phyloP scores from a whole-genome alignment of 192 early-diverging fungal genomes.

The Coemansia biformis region DNA sequence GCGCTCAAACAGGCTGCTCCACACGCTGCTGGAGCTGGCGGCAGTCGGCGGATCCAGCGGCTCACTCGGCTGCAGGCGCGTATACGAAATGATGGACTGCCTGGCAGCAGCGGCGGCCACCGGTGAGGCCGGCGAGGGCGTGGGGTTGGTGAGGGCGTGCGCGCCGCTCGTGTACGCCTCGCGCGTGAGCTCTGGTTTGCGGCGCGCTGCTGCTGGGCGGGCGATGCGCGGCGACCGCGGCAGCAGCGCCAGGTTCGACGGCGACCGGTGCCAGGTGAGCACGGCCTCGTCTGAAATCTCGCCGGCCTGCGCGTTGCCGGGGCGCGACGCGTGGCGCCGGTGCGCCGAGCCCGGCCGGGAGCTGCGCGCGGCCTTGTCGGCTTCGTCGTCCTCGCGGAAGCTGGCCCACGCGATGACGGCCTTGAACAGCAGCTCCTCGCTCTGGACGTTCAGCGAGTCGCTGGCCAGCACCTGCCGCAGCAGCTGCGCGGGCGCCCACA shows the following conservation, averaged over 20 bases:
- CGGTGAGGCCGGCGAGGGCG: slow-evolving; percentile 3
- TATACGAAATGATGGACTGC: slow-evolving; percentile 16
- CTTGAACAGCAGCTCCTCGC: slow-evolving; percentile 40
- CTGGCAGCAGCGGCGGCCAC: slow-evolving; percentile 12
- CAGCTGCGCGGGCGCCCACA: slow-evolving; percentile 43
- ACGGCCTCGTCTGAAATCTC: slow-evolving; percentile 24
- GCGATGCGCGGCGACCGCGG: too few species aligned
- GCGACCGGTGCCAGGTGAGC: slow-evolving; percentile 35
- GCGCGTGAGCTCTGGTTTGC: slow-evolving; percentile 33
- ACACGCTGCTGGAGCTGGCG: slow-evolving; percentile 4
- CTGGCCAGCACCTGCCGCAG: slow-evolving; percentile 32
- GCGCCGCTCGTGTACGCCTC: slow-evolving; percentile 32
- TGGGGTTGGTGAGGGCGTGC: too few species aligned
- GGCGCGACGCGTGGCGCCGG: too few species aligned
- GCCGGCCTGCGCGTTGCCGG: too few species aligned
- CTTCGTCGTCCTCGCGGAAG: slow-evolving; percentile 35
- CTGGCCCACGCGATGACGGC: slow-evolving; percentile 37
- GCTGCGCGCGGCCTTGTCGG: too few species aligned
- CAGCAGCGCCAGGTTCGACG: too few species aligned
- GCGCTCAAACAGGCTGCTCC: slow-evolving; percentile 24
- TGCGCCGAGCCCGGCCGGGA: too few species aligned
- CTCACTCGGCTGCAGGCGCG: slow-evolving; percentile 12
- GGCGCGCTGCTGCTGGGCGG: slow-evolving; percentile 6
- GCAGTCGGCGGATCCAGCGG: slow-evolving; percentile 8
- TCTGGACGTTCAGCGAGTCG: slow-evolving; percentile 37